Base-by-base conservation (phyloP, 2,329 filamentous ascomycete species). In the Exutisphaerella laricina region DNA sequence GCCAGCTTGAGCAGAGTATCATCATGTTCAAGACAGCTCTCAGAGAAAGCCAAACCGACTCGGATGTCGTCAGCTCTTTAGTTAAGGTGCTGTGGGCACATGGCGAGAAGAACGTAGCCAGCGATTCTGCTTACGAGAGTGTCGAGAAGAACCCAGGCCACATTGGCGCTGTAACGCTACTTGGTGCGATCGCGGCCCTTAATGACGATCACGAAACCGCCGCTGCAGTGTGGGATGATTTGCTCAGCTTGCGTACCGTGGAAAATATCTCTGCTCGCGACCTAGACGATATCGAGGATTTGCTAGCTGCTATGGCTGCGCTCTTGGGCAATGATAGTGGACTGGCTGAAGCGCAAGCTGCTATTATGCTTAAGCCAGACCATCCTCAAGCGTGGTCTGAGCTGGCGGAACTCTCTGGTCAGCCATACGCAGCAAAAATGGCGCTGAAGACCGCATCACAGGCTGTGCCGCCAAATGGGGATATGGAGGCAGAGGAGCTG, bases 61-160 rank as follows among this genome's bases (percentile, higher is more conserved):
- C 89, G 0, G 88, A 96, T 58, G 84, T 90, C 1, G 82, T 88
- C 0, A 96, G 89, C 58, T 73, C 96, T 9, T 73, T 97, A 9
- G 85, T 89, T 0, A 88, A 97, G 65, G 85, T 97, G 0, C 74
- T 97, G 0, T 98, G 92, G 90, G 89, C 89, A 0, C 88, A 87
- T 51, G 88, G 86, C 6, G 85, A 89, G 42, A 79, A 83, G 34
- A 79, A 82, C 37, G 80, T 85, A 48, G 89, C 90, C 12, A 78
- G 88, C 3, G 80, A 85, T 39, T 78, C 86, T 50, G 74, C 98
- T 1, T 90, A 95, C 57, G 81, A 82, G 10, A 82, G 85, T 25
- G 82, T 95, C 9, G 86, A 89, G 55, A 75, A 72, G 38, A 70
- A 84, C 37, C 79, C 86, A 0, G 77, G 81, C 1, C 88, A 97